A percentile compares a stretch with the other conserved stretches of the same genome.
These are phyloP conservation scores for Syzygium jambos DNA, from an alignment of 345 rosid species.

Conservation along the genomic window DNA sequence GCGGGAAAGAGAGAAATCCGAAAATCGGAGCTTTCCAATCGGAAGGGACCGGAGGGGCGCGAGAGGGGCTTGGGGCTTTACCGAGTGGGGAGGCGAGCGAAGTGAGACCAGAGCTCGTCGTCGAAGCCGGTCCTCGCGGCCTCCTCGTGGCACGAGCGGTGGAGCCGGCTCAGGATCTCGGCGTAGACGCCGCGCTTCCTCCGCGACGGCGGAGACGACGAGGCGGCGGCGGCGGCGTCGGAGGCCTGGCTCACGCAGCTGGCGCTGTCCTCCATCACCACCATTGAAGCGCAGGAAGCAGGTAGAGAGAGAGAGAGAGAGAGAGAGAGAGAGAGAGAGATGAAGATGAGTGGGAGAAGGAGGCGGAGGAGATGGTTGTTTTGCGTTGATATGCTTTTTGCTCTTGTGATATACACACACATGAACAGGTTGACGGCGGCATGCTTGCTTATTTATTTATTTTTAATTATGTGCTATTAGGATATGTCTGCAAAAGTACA, in stretches of 20 bases:
- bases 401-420: not conserved
- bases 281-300: not conserved
- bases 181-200: conserved; percentile 58
- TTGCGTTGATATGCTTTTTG: not conserved
- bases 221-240: not conserved
- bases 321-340: not conserved
- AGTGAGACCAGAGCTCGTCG: conserved; percentile 90
- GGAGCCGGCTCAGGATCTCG: conserved; percentile 67
- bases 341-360: not conserved
- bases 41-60: not conserved
- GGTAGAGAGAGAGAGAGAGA: not conserved
- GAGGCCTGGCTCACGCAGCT: not conserved
- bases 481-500: no score
- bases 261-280: conserved; percentile 3
- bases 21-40: not conserved
- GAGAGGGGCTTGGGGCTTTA: not conserved
- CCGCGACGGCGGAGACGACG: conserved; percentile 4
- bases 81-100: conserved; percentile 85
- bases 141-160: conserved; percentile 36
- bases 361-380: not conserved
- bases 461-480: no score
- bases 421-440: not conserved
- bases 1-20: not conserved
- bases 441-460: not conserved
- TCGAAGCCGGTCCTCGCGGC: conserved; percentile 54